Evolutionary conservation across 2,329 filamentous ascomycete genomes (phyloP), one percentile per base, ranked within the genome.

Genomic region (Verticillium nonalfalfae): DNA sequence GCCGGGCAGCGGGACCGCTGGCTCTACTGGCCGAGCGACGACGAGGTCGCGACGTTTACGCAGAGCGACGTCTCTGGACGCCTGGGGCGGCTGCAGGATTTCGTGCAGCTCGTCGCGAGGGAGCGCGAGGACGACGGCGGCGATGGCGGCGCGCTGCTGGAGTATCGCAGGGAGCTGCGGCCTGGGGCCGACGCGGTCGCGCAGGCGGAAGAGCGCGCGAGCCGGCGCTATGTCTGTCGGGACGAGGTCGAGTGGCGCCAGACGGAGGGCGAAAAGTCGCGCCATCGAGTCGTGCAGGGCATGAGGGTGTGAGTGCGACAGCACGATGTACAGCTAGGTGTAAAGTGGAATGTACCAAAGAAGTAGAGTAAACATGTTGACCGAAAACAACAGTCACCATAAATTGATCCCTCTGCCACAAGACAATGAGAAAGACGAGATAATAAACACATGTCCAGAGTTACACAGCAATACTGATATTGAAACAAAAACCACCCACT

Each of bases 11-110:
- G 64, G 13, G 61, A 57, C 55, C 71, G 60, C 52, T 26, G 57
- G 50, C 38, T 71, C 63, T 60, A 71, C 45, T 80, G 79, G 79
- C 79, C 80, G 1, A 70, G 73, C 39, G 68, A 72, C 7, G 67
- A 69, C 45, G 70, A 74, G 21, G 71, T 79, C 15, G 63, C 69
- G 55, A 67, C 68, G 4, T 81, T 75, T 58, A 66, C 72, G 15
- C 60, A 69, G 39, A 63, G 36, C 21, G 62, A 63, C 31, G 9
- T 14, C 6, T 60, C 60, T 60, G 64, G 61, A 13, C 33, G 59
- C 21, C 59, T 60, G 26, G 59, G 40, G 45, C 58, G 62, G 5
- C 57, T 65, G 15, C 26, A 56, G 9, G 50, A 35, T n/a, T 39
- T 64, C 11, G 7, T 62, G 14, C 45, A 35, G n/a, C 6, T 39